A percentile compares a stretch with the other conserved stretches of the same genome.
phyloP scores from a whole-genome alignment of 306 rosid species.

The Trichosanthes truncata region DNA sequence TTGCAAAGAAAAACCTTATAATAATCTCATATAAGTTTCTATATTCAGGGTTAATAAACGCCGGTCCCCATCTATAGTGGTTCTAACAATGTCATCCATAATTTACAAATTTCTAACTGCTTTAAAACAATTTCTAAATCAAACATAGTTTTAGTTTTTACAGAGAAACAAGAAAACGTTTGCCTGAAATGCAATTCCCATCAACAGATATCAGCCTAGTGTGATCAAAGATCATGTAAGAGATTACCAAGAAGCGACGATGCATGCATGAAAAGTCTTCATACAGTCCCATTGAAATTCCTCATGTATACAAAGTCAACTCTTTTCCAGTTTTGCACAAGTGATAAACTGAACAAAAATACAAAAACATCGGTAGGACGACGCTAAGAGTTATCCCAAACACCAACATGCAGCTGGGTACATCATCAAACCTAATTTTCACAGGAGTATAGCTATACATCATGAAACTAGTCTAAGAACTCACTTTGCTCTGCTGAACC shows the following conservation, averaged over 20 bases:
- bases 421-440: constrained; percentile 1
- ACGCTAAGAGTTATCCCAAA: neutral
- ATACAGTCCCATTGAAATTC: neutral
- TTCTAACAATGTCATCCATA: neutral
- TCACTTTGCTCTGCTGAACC: neutral
- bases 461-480: neutral
- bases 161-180: neutral
- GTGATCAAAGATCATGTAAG: neutral
- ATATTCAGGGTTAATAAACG: neutral
- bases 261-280: neutral
- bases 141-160: neutral
- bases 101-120: neutral
- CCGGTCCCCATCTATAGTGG: neutral
- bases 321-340: neutral
- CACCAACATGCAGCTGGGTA: neutral
- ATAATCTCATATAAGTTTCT: neutral
- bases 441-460: constrained; percentile 2
- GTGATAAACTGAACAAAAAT: neutral
- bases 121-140: neutral
- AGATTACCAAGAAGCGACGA: neutral
- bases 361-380: neutral
- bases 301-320: neutral
- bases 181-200: neutral
- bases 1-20: too few species aligned
- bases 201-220: neutral